These are phyloP conservation scores for Karstenula rhodostoma DNA, from an alignment of 2,329 filamentous ascomycete genomes.

Conservation along the genomic window DNA sequence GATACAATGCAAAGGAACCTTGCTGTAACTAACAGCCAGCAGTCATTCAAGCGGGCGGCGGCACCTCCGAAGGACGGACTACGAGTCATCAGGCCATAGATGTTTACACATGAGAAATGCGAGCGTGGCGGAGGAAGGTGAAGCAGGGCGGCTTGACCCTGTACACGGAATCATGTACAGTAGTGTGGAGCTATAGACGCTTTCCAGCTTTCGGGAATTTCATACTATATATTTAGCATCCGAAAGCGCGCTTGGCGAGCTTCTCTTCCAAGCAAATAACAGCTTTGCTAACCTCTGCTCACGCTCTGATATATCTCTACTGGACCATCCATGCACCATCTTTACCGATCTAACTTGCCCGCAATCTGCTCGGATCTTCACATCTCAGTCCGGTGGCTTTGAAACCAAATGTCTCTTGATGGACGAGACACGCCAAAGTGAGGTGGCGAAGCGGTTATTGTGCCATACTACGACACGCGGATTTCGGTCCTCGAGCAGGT, in stretches of 20 bases:
- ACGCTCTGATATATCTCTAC: background rate
- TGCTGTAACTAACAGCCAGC: slow-evolving; percentile 13
- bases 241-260: background rate
- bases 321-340: too few relatives aligned
- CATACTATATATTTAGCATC: slow-evolving; percentile 36
- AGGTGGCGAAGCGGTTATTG: too few relatives aligned
- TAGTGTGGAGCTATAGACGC: slow-evolving; percentile 44
- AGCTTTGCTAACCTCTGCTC: background rate
- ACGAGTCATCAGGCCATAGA: slow-evolving; percentile 56
- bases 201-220: slow-evolving; percentile 30
- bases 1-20: background rate
- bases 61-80: slow-evolving; percentile 58
- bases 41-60: slow-evolving; percentile 63
- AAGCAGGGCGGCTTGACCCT: slow-evolving; percentile 15
- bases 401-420: too few relatives aligned
- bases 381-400: too few relatives aligned
- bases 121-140: slow-evolving; percentile 12
- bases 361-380: too few relatives aligned
- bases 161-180: slow-evolving; percentile 44
- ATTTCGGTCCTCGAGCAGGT: too few relatives aligned
- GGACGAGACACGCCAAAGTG: too few relatives aligned
- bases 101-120: background rate
- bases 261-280: background rate
- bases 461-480: too few relatives aligned
- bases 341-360: too few relatives aligned